Evolutionary conservation across 495 filamentous ascomycete genomes (phyloP).

Genomic region (Aspergillus nanangensis): DNA sequence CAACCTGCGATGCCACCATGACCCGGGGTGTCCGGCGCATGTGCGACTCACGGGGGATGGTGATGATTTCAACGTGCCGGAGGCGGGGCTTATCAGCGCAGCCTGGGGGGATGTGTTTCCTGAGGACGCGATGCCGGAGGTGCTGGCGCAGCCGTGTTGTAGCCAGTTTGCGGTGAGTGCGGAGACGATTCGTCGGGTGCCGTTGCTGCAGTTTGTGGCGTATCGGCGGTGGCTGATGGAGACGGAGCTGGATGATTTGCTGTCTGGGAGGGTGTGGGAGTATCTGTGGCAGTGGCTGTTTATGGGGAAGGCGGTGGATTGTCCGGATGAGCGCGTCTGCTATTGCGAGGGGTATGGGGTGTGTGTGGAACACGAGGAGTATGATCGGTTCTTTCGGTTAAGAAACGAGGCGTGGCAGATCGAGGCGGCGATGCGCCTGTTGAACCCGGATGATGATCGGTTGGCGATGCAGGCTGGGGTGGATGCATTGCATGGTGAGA

Average conservation of each 20-base stretch:
- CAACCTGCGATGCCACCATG: slow-evolving; percentile 43
- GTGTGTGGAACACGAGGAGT: slow-evolving; percentile 1
- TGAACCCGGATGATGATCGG: too few species aligned
- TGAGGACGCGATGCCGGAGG: slow-evolving; percentile 17
- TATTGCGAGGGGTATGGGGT: slow-evolving; percentile 39
- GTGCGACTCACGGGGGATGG: background rate
- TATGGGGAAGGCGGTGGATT: slow-evolving; percentile 17
- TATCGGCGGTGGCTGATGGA: slow-evolving; percentile 57
- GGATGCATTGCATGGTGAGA: background rate
- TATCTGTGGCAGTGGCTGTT: slow-evolving; percentile 62
- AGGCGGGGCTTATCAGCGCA: background rate
- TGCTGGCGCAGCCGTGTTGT: slow-evolving; percentile 52
- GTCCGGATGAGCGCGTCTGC: slow-evolving; percentile 28
- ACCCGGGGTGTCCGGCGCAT: slow-evolving; percentile 35
- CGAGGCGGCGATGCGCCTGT: background rate
- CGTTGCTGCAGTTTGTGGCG: slow-evolving; percentile 46
- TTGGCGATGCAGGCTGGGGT: background rate
- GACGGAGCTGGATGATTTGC: slow-evolving; percentile 47
- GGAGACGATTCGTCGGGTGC: slow-evolving; percentile 39
- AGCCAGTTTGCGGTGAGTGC: slow-evolving; percentile 64
- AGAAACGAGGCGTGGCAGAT: background rate
- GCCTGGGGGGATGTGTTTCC: slow-evolving; percentile 33
- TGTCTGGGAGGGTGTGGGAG: slow-evolving; percentile 62
- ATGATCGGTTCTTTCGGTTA: background rate
- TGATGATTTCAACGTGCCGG: background rate